These are phyloP conservation scores for Ceratocystis colombiana DNA, from an alignment of 2,329 filamentous ascomycete species.

Conservation along the genomic window DNA sequence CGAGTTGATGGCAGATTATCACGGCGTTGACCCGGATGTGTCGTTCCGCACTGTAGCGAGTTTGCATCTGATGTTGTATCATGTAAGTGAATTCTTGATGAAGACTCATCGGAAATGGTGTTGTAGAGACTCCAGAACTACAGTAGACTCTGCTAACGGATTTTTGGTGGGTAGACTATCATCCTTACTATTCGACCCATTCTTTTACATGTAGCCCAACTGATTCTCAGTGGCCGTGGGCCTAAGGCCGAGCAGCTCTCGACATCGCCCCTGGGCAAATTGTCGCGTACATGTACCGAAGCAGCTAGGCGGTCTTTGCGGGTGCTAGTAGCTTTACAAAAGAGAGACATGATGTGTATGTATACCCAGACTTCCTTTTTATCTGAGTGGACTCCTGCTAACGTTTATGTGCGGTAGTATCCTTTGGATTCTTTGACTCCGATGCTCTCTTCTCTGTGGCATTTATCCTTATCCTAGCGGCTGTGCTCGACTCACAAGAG, in stretches of 20 bases:
- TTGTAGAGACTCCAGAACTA: background rate
- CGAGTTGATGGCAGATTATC: conserved; percentile 27
- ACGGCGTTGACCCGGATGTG: conserved; percentile 28
- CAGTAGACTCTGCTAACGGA: background rate
- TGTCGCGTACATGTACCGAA: conserved; percentile 31
- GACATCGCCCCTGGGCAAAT: conserved; percentile 29
- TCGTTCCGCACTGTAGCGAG: conserved; percentile 31
- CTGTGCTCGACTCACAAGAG: conserved; percentile 24
- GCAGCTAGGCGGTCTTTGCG: conserved; percentile 30
- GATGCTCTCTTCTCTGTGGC: conserved; percentile 26
- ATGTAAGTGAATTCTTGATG: conserved; percentile 26
- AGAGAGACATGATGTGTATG: conserved; percentile 30
- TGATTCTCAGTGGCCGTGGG: conserved; percentile 29
- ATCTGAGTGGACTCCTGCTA: background rate
- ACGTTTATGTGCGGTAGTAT: background rate
- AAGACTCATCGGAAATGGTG: too few relatives aligned
- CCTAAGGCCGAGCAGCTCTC: conserved; percentile 28
- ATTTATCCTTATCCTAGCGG: conserved; percentile 25
- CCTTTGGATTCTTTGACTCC: conserved; percentile 25
- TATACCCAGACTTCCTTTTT: background rate
- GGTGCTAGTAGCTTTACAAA: conserved; percentile 30
- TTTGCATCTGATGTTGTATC: conserved; percentile 32
- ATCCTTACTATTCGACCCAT: conserved; percentile 31
- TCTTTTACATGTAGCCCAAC: conserved; percentile 30
- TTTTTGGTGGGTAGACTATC: conserved; percentile 28